A percentile compares a stretch with the other conserved stretches of the same genome.
Conservation (phyloP, 371 early-diverging fungal genomes). For the Lichtheimia ramosa region DNA sequence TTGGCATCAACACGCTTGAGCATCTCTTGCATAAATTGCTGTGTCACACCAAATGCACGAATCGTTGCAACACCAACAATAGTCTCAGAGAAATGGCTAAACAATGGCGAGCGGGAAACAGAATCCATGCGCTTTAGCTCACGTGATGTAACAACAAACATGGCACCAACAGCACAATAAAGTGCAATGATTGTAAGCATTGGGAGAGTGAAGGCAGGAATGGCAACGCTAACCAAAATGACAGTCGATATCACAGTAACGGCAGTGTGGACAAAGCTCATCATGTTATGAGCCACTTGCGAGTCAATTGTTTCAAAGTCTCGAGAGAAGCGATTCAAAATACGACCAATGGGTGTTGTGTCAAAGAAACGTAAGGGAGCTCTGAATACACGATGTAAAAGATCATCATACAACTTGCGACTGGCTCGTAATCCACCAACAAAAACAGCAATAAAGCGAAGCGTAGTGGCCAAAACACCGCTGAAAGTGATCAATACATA, state of each 20-base stretch:
- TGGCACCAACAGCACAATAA: slow-evolving; percentile 53
- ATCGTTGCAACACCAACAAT: slow-evolving; percentile 71
- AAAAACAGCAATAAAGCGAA: slow-evolving; percentile 42
- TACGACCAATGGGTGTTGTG: slow-evolving; percentile 85
- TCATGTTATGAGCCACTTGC: slow-evolving; percentile 43
- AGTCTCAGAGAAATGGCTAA: slow-evolving; percentile 75
- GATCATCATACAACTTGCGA: slow-evolving; percentile 42
- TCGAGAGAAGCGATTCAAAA: slow-evolving; percentile 77
- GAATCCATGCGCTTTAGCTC: slow-evolving; percentile 84
- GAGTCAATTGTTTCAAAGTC: slow-evolving; percentile 56
- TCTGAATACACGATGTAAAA: slow-evolving; percentile 56
- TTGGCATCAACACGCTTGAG: slow-evolving; percentile 58
- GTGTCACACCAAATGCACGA: slow-evolving; percentile 73
- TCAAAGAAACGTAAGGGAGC: slow-evolving; percentile 85
- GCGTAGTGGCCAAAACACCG: slow-evolving; percentile 29
- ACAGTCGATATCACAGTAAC: slow-evolving; percentile 61
- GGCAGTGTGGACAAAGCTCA: slow-evolving; percentile 53
- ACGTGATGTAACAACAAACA: slow-evolving; percentile 71
- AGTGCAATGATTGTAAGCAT: slow-evolving; percentile 41
- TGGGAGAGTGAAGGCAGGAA: slow-evolving; percentile 59
- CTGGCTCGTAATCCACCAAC: slow-evolving; percentile 52
- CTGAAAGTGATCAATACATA: slow-evolving; percentile 42
- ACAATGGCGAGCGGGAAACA: slow-evolving; percentile 74
- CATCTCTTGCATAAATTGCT: slow-evolving; percentile 57
- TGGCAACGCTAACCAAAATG: slow-evolving; percentile 53